Base-by-base conservation (phyloP, 257 asterid species). In the Datura wrightii region DNA sequence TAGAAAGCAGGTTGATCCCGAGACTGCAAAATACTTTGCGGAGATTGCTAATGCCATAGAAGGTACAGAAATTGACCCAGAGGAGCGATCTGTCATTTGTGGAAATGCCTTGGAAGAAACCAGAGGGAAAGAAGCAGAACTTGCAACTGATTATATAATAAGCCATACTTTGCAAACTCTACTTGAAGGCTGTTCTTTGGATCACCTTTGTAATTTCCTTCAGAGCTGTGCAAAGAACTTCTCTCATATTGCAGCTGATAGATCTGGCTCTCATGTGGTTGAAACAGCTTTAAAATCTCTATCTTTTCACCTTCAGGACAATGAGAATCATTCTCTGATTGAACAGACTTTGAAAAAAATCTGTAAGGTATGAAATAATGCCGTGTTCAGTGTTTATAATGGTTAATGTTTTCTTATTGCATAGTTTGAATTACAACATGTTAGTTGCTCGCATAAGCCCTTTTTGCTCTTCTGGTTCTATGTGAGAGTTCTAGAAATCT, bases 221-320 rank as follows among this genome's bases (percentile, higher is more conserved):
- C 90, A 79, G 54, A 89, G 89, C 85, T 92, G 93, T 84, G 91
- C 94, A 7, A 79, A 88, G 67, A 83, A 84, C n/a, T 94, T 97
- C 87, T 81, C 89, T 53, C 92, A 89, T 16, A 94, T 97, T 82
- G 91, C 94, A 31, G 90, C 86, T 89, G 98, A 97, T 88, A 91
- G 93, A 86, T 97, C 98, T 15, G 98, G 99, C 87, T 97, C 99
- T 71, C 99, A 97, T 84, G 99, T 97, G 42, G 98, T 93, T 83
- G 98, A 97, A 89, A 90, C 99, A 31, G 96, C 98, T 78, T 86
- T 97, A 79, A 97, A 92, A 91, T 91, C 98, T 82, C 85, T 97
- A 90, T 91, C 93, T 70, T 66, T 86, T 79, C 97, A 97, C 86
- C 97, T 94, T 88, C 94, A 90, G 84, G 93, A 94, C 84, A 79